phyloP scores from a whole-genome alignment of 2,329 filamentous ascomycete genomes.

The Mollisia scopiformis region DNA sequence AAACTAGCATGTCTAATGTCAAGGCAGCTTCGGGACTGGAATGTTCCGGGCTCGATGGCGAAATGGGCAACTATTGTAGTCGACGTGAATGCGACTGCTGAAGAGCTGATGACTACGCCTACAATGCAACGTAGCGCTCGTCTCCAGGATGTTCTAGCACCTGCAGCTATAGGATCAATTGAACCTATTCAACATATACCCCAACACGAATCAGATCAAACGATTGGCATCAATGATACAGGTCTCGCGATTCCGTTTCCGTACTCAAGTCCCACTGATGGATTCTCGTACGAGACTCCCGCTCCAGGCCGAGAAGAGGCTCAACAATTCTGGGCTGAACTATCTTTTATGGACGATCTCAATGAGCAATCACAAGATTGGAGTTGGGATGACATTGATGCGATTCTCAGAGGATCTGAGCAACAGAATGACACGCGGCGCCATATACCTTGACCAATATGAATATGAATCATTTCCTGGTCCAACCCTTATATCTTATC shows the following conservation, averaged over 20 bases:
- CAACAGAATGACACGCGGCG: background rate
- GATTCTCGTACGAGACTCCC: background rate
- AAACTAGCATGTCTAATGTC: constrained; percentile 40
- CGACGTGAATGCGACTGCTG: constrained; percentile 35
- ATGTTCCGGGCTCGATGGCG: constrained; percentile 42
- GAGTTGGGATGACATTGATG: constrained; percentile 17
- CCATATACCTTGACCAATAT: background rate
- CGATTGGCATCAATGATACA: background rate
- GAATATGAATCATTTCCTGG: no score
- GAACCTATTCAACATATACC: background rate
- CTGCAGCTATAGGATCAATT: background rate
- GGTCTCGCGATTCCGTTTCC: background rate
- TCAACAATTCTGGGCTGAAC: constrained; percentile 11
- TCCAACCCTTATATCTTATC: no score
- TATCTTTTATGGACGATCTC: constrained; percentile 12
- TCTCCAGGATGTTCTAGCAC: background rate
- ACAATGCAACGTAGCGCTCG: background rate
- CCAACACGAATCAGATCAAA: background rate
- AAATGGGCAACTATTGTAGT: constrained; percentile 41
- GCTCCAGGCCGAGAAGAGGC: background rate
- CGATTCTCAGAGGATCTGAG: constrained; percentile 6
- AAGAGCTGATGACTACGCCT: constrained; percentile 13
- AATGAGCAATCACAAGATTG: constrained; percentile 14
- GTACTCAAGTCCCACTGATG: background rate
- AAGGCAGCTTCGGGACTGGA: constrained; percentile 36